Evolutionary conservation across 805 yeast species (phyloP).

Genomic region (Diddensiella caesifluorescens): DNA sequence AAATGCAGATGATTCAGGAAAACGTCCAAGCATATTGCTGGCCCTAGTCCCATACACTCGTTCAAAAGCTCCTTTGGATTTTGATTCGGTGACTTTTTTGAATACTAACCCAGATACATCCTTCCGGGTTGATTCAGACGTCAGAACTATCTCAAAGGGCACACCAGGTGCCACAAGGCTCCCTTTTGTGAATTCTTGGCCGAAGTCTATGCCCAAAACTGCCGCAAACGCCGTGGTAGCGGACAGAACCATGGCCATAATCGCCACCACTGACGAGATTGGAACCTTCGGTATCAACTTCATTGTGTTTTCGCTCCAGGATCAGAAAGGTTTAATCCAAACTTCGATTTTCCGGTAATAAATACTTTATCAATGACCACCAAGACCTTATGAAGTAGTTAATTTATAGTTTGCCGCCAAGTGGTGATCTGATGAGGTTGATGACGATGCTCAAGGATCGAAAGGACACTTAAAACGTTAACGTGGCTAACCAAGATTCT

Average conservation of each 20-base stretch:
- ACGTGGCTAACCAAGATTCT: too few relatives aligned
- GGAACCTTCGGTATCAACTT: too few relatives aligned
- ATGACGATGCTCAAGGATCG: too few relatives aligned
- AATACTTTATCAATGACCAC: too few relatives aligned
- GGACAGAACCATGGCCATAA: conserved; percentile 9
- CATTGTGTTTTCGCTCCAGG: too few relatives aligned
- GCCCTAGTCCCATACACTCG: conserved; percentile 78
- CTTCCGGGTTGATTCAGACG: conserved; percentile 88
- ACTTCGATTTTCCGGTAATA: too few relatives aligned
- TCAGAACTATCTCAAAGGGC: conserved; percentile 79
- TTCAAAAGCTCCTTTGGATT: conserved; percentile 34
- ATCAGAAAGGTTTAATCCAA: too few relatives aligned
- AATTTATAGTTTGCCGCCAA: too few relatives aligned
- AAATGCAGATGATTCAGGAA: conserved; percentile 64
- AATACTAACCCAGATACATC: conserved; percentile 77
- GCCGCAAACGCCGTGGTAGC: conserved; percentile 43
- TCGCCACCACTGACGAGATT: conserved; percentile 3
- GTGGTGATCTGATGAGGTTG: too few relatives aligned
- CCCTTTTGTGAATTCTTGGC: conserved; percentile 82
- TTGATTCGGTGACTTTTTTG: conserved; percentile 35
- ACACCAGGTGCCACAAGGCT: conserved; percentile 86
- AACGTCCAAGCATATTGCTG: conserved; percentile 59
- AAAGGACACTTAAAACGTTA: too few relatives aligned
- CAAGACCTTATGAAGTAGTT: too few relatives aligned
- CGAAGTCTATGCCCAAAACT: conserved; percentile 82